These are phyloP conservation scores for Alectoria sarmentosa DNA, from an alignment of 495 filamentous ascomycete genomes.

Conservation along the genomic window DNA sequence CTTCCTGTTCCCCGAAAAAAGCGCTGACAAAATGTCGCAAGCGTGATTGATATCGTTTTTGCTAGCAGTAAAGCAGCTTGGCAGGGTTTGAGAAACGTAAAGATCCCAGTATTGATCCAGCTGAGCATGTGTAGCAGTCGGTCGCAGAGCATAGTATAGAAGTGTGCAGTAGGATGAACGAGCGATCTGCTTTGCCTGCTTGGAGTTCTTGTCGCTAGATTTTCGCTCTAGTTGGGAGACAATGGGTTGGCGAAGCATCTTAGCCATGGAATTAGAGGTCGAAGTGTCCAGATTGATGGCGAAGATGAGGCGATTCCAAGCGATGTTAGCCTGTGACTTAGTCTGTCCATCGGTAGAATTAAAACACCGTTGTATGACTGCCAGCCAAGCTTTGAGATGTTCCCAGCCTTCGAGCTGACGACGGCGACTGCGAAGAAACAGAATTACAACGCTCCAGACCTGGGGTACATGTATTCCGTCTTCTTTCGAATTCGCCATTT, in stretches of 20 bases:
- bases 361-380: slow-evolving; percentile 74
- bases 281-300: slow-evolving; percentile 54
- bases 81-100: slow-evolving; percentile 50
- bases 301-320: slow-evolving; percentile 79
- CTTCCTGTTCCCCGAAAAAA: slow-evolving; percentile 48
- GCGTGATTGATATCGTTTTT: slow-evolving; percentile 43
- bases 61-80: slow-evolving; percentile 31
- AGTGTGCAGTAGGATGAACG: slow-evolving; percentile 68
- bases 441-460: slow-evolving; percentile 76
- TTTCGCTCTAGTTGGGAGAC: slow-evolving; percentile 61
- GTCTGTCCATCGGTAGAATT: slow-evolving; percentile 67
- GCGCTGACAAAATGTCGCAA: slow-evolving; percentile 55
- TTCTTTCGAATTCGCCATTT: slow-evolving; percentile 62
- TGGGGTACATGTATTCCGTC: slow-evolving; percentile 65
- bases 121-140: slow-evolving; percentile 50
- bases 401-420: slow-evolving; percentile 64
- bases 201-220: slow-evolving; percentile 47
- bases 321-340: slow-evolving; percentile 67
- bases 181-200: slow-evolving; percentile 51
- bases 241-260: slow-evolving; percentile 63
- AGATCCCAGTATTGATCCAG: slow-evolving; percentile 75
- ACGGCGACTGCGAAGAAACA: slow-evolving; percentile 60
- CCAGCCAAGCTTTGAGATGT: slow-evolving; percentile 62
- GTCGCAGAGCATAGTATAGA: slow-evolving; percentile 79
- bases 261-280: slow-evolving; percentile 51